A percentile compares a stretch with the other conserved stretches of the same genome.
phyloP scores from a whole-genome alignment of 176 grass and related monocot genomes.

The Musa acuminata region DNA sequence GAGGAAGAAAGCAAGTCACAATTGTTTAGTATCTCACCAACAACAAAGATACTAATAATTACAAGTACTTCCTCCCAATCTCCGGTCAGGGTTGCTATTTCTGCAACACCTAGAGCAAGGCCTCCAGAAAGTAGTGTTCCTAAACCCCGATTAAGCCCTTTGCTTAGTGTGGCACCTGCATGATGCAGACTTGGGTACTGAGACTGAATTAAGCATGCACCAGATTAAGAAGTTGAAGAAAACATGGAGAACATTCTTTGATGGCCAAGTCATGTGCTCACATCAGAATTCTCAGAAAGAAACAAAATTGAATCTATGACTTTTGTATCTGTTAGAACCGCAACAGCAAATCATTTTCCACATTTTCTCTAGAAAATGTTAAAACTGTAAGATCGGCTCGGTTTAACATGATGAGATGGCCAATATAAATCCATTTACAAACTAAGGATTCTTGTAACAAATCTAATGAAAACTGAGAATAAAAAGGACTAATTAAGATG shows the following conservation, averaged over 20 bases:
- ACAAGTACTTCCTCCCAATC: constrained; percentile 63
- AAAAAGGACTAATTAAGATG: too few relatives aligned
- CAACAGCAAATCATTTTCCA: not conserved
- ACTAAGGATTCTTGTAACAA: too few relatives aligned
- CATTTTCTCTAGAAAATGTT: not conserved
- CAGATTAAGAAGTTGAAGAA: not conserved
- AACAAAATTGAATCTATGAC: not conserved
- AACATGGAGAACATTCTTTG: not conserved
- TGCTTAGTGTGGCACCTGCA: constrained; percentile 92
- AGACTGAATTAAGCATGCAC: not conserved
- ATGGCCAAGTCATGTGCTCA: not conserved
- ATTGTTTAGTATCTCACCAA: constrained; percentile 38
- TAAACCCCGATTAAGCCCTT: constrained; percentile 73
- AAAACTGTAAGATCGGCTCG: not conserved
- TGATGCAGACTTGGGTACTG: not conserved
- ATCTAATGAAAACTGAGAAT: too few relatives aligned
- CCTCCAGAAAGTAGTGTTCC: constrained; percentile 79
- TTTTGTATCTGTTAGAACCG: too few relatives aligned
- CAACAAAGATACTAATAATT: constrained; percentile 51
- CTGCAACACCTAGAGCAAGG: constrained; percentile 62
- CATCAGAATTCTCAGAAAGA: not conserved
- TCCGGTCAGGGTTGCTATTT: constrained; percentile 54
- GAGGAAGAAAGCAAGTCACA: not conserved
- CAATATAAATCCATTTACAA: not conserved
- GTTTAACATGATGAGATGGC: not conserved